These are phyloP conservation scores for Lasiodiplodia gonubiensis DNA, from an alignment of 2,329 filamentous ascomycete species.

Conservation along the genomic window DNA sequence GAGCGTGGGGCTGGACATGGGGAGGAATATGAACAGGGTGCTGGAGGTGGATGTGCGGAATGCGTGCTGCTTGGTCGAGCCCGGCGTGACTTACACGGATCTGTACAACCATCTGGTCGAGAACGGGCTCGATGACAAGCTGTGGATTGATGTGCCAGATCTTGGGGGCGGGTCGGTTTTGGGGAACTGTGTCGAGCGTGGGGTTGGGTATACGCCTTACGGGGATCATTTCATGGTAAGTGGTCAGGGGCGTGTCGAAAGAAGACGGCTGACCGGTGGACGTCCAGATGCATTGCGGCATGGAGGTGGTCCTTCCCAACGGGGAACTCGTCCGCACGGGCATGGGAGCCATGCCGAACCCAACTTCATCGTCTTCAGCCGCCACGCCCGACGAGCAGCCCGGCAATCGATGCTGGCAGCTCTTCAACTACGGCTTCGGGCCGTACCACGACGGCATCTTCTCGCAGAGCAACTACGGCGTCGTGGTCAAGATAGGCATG, in stretches of 20 bases:
- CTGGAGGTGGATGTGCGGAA: constrained; percentile 48
- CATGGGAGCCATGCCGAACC: constrained; percentile 47
- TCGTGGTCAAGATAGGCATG: constrained; percentile 59
- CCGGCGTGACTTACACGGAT: constrained; percentile 55
- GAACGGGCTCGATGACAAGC: constrained; percentile 33
- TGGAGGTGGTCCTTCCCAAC: constrained; percentile 53
- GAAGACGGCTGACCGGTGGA: background rate
- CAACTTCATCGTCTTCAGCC: constrained; percentile 17
- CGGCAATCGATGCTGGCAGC: constrained; percentile 38
- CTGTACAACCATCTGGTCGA: constrained; percentile 52
- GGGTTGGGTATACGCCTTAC: constrained; percentile 44
- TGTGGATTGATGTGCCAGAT: constrained; percentile 53
- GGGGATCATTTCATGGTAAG: constrained; percentile 49
- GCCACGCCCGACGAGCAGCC: constrained; percentile 28
- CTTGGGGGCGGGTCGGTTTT: constrained; percentile 43
- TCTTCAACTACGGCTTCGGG: constrained; percentile 46
- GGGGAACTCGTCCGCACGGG: constrained; percentile 49
- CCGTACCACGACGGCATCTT: constrained; percentile 47
- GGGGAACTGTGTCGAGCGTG: constrained; percentile 44
- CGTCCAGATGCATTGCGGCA: constrained; percentile 35
- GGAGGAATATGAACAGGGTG: constrained; percentile 49
- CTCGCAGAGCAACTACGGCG: constrained; percentile 44
- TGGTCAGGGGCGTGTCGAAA: constrained; percentile 41
- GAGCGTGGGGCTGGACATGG: constrained; percentile 55
- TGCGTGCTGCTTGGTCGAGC: constrained; percentile 52